Evolutionary conservation across 2,329 filamentous ascomycete species (phyloP).

Genomic region (Myrmaecium sp.): DNA sequence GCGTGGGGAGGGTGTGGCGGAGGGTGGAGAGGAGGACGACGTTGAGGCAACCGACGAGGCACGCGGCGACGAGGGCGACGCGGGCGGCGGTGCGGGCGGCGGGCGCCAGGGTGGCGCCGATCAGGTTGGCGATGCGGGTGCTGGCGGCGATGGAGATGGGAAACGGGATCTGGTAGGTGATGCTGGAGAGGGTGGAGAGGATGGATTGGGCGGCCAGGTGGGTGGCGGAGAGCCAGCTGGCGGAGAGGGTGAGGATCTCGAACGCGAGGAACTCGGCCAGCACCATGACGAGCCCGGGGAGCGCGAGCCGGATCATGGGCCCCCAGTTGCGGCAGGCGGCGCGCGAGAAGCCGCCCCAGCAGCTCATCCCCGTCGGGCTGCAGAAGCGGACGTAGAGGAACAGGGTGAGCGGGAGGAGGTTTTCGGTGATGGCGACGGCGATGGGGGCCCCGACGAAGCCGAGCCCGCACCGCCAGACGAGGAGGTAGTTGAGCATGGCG

Average conservation of each 20-base stretch:
- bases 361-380: constrained; percentile 54
- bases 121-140: constrained; percentile 80
- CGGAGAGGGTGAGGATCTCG: constrained; percentile 45
- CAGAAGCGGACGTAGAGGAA: constrained; percentile 52
- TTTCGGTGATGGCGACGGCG: constrained; percentile 60
- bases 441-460: constrained; percentile 64
- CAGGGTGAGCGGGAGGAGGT: constrained; percentile 53
- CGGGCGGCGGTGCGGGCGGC: constrained; percentile 67
- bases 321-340: constrained; percentile 58
- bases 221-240: constrained; percentile 62
- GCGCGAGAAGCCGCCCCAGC: constrained; percentile 61
- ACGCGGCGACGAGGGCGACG: constrained; percentile 52
- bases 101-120: constrained; percentile 67
- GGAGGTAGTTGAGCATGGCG: constrained; percentile 61
- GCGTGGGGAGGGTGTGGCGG: constrained; percentile 54
- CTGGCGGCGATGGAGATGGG: constrained; percentile 76
- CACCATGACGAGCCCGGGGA: constrained; percentile 87
- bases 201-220: constrained; percentile 72
- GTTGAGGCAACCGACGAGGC: constrained; percentile 64
- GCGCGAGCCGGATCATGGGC: constrained; percentile 72
- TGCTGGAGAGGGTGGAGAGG: constrained; percentile 56
- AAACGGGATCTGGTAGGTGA: constrained; percentile 86
- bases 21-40: constrained; percentile 50
- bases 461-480: constrained; percentile 46
- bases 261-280: constrained; percentile 40